Evolutionary conservation across 2,329 filamentous ascomycete species (phyloP).

Genomic region (Venturia aucupariae): DNA sequence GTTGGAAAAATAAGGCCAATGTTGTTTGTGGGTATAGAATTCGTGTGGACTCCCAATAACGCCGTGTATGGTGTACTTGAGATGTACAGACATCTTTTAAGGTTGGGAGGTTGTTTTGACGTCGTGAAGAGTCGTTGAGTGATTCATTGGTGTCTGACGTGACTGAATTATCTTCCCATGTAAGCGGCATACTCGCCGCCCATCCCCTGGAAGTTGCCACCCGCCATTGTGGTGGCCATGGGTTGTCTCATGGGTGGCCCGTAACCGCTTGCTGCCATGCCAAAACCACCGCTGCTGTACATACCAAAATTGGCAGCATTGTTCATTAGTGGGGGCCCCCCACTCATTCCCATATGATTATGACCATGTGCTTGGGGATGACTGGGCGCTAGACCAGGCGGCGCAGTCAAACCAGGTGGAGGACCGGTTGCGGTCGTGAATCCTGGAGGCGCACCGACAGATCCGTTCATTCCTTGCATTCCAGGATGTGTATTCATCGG

Average conservation of each 20-base stretch:
- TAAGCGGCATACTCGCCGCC: constrained; percentile 13
- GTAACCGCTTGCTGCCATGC: constrained; percentile 5
- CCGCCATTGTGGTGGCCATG: constrained; percentile 12
- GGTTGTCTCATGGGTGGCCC: constrained; percentile 8
- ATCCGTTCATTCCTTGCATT: constrained; percentile 48
- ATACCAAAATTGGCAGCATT: constrained; percentile 1
- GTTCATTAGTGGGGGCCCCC: background rate
- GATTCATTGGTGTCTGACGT: background rate
- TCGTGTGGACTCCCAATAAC: background rate
- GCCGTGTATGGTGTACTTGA: background rate
- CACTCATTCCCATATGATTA: constrained; percentile 1
- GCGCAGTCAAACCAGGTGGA: constrained; percentile 69
- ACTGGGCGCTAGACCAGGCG: constrained; percentile 54
- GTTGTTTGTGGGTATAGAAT: constrained; percentile 5
- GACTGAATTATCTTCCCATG: constrained; percentile 11
- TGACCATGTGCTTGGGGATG: background rate
- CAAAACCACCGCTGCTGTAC: constrained; percentile 4
- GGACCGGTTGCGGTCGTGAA: constrained; percentile 66
- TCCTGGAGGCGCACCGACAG: constrained; percentile 43
- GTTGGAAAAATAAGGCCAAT: background rate
- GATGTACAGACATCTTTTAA: background rate
- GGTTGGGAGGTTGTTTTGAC: background rate
- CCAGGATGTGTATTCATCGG: constrained; percentile 41
- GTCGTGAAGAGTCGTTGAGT: background rate
- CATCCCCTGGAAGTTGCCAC: constrained; percentile 13